Percentiles rank a stretch among this genome's conserved stretches.
These are phyloP conservation scores for Hygrophoropsis aurantiaca DNA, from an alignment of 768 basidiomycete species.

Conservation along the genomic window DNA sequence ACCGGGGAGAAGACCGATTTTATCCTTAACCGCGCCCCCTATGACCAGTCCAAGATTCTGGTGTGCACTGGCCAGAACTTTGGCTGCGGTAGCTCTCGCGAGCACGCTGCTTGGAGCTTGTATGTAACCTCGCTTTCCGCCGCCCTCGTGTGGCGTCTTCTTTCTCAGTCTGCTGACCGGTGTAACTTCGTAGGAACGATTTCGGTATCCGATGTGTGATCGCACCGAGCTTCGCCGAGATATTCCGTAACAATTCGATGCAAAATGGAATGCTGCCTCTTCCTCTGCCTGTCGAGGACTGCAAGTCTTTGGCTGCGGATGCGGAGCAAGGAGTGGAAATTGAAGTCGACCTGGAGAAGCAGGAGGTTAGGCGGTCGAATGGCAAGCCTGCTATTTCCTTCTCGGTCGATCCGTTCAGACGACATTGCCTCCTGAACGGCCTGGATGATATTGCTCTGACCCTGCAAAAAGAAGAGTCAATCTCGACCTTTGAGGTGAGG, in stretches of 20 bases:
- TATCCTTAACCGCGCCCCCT: constrained; percentile 78
- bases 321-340: constrained; percentile 74
- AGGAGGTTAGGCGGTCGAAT: constrained; percentile 73
- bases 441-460: constrained; percentile 97
- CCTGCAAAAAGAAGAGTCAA: constrained; percentile 72
- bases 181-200: constrained; percentile 55
- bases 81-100: constrained; percentile 87
- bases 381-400: constrained; percentile 77
- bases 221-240: constrained; percentile 88
- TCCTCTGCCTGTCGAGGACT: constrained; percentile 65
- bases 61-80: constrained; percentile 88
- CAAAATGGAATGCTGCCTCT: constrained; percentile 93
- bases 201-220: constrained; percentile 89
- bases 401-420: constrained; percentile 83
- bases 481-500: constrained; percentile 76
- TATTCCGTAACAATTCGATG: constrained; percentile 87
- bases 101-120: constrained; percentile 90
- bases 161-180: constrained; percentile 5
- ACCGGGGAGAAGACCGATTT: constrained; percentile 85
- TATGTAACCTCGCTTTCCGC: constrained; percentile 42
- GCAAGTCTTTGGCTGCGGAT: constrained; percentile 72
- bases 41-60: constrained; percentile 72
- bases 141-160: too few relatives aligned
- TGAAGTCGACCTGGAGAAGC: constrained; percentile 82
- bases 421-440: constrained; percentile 93